A percentile compares a stretch with the other conserved stretches of the same genome.
These are phyloP conservation scores for Secale cereale DNA, from an alignment of 176 grass and related monocot species.

Conservation along the genomic window DNA sequence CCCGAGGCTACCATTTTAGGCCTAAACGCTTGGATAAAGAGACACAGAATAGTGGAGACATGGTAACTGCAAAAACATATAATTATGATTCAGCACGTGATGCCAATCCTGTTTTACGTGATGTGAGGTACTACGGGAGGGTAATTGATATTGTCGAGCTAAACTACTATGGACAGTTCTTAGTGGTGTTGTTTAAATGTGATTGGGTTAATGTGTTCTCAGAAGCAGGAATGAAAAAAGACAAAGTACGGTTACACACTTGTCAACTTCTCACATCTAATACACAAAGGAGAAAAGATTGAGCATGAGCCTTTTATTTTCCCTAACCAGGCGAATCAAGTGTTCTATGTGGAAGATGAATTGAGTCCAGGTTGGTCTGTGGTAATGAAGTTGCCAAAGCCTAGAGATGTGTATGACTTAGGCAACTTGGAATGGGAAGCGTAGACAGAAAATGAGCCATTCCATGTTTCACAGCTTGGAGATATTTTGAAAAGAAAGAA, in stretches of 20 bases:
- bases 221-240: too few relatives aligned
- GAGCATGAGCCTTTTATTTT: slow-evolving; percentile 25
- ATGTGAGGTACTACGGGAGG: slow-evolving; percentile 22
- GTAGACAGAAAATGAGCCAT: too few relatives aligned
- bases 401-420: too few relatives aligned
- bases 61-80: background rate
- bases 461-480: too few relatives aligned
- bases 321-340: slow-evolving; percentile 1
- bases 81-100: background rate
- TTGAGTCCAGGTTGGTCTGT: background rate
- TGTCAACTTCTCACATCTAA: too few relatives aligned
- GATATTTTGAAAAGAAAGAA: too few relatives aligned
- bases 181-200: slow-evolving; percentile 24
- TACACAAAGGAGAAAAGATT: too few relatives aligned
- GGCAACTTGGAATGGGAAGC: too few relatives aligned
- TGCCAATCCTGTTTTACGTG: background rate
- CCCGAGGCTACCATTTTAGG: background rate
- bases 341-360: too few relatives aligned
- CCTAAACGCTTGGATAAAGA: background rate
- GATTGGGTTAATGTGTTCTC: slow-evolving; percentile 11
- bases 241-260: too few relatives aligned
- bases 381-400: background rate
- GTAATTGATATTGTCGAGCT: slow-evolving; percentile 18
- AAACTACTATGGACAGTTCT: background rate
- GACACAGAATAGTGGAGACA: background rate